These are phyloP conservation scores for Geotrichum candidum DNA, from an alignment of 1,139 yeast species.

Conservation along the genomic window DNA sequence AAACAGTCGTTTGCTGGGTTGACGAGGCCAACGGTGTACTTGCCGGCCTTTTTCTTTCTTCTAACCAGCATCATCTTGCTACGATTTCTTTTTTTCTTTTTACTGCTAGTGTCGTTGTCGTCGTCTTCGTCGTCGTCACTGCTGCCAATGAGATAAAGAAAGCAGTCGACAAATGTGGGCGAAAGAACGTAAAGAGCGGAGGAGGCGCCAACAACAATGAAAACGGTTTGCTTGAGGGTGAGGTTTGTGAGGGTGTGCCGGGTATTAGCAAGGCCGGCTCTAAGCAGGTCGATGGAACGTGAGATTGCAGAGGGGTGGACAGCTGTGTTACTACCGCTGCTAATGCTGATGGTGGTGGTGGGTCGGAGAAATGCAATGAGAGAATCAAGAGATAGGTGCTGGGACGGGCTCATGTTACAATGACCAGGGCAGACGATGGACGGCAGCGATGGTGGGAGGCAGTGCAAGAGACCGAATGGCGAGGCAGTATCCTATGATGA, in stretches of 20 bases:
- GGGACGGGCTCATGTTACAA: background rate
- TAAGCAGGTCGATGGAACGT: background rate
- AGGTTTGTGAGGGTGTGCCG: background rate
- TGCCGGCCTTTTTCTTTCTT: constrained; percentile 50
- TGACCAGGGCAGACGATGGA: background rate
- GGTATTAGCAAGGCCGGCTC: background rate
- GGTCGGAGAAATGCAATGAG: background rate
- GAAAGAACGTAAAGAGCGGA: background rate
- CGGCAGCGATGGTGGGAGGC: background rate
- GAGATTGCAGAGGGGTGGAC: background rate
- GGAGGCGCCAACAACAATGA: background rate
- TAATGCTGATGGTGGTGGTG: background rate
- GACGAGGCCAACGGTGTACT: constrained; percentile 73
- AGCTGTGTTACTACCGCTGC: background rate
- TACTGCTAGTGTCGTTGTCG: background rate
- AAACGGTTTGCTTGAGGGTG: background rate
- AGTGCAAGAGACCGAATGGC: background rate
- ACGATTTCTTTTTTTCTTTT: background rate
- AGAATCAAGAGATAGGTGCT: background rate
- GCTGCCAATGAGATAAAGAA: background rate
- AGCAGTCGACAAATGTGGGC: background rate
- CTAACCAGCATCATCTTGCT: constrained; percentile 11
- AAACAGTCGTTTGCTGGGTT: constrained; percentile 86
- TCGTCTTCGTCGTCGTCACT: background rate
- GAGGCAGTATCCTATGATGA: background rate